A percentile compares a stretch with the other conserved stretches of the same genome.
Evolutionary conservation across 768 basidiomycete species (phyloP).

Genomic region (Calocybe indica): DNA sequence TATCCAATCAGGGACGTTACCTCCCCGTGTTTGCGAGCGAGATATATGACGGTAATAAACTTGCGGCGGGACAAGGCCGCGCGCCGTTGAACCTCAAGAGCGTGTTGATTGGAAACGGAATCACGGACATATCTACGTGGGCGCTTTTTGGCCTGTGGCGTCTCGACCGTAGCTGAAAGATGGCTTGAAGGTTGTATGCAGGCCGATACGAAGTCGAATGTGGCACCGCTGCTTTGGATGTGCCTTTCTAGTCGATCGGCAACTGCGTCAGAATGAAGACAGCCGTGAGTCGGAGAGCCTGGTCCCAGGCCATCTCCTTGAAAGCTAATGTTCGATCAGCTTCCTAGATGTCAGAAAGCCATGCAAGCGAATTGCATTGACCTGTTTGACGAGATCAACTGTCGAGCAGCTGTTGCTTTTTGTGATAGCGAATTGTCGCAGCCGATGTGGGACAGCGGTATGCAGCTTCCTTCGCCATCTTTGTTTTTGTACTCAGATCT

Average conservation of each 20-base stretch:
- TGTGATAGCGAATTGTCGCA: constrained; percentile 52
- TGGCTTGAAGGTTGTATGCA: constrained; percentile 28
- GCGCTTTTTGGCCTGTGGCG: neutral
- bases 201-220: constrained; percentile 58
- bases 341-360: constrained; percentile 60
- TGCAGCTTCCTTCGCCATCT: constrained; percentile 5
- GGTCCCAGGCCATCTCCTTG: neutral
- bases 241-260: constrained; percentile 48
- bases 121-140: constrained; percentile 42
- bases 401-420: constrained; percentile 60
- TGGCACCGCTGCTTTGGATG: constrained; percentile 46
- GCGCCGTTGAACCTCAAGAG: constrained; percentile 61
- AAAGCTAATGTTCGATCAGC: constrained; percentile 24
- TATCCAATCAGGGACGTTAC: constrained; percentile 48
- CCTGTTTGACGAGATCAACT: constrained; percentile 59
- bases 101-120: constrained; percentile 63
- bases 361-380: constrained; percentile 59
- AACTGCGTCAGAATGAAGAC: constrained; percentile 57
- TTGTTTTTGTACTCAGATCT: neutral
- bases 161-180: neutral
- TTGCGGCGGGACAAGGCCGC: constrained; percentile 43
- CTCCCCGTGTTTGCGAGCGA: constrained; percentile 72
- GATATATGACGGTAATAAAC: constrained; percentile 65
- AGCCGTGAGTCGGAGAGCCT: constrained; percentile 34
- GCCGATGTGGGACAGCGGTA: constrained; percentile 34